Conservation (phyloP, 1,139 yeast genomes). For the Meyerozyma carpophila region DNA sequence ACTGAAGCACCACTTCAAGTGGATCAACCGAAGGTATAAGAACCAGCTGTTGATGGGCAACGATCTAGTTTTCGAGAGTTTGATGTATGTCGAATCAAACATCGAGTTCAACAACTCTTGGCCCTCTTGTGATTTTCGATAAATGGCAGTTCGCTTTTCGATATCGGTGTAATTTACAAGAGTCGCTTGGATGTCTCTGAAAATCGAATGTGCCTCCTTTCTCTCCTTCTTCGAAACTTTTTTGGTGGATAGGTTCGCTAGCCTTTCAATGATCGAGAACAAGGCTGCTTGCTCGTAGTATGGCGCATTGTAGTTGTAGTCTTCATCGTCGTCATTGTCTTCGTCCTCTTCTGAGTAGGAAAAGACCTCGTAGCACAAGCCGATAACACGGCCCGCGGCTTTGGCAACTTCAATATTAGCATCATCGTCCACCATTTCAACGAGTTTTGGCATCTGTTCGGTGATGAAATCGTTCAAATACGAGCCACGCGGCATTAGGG, state of each 20-base stretch:
- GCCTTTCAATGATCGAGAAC: constrained; percentile 35
- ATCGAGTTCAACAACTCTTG: constrained; percentile 32
- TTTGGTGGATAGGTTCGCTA: constrained; percentile 50
- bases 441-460: constrained; percentile 31
- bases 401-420: constrained; percentile 34
- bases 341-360: constrained; percentile 36
- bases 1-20: constrained; percentile 68
- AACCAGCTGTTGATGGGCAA: constrained; percentile 65
- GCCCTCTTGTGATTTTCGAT: constrained; percentile 34
- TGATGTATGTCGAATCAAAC: constrained; percentile 44
- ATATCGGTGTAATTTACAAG: constrained; percentile 38
- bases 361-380: constrained; percentile 56
- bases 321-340: constrained; percentile 29
- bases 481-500: constrained; percentile 35
- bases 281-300: constrained; percentile 55
- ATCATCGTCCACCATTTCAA: constrained; percentile 41
- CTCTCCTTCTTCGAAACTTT: constrained; percentile 59
- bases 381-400: constrained; percentile 59
- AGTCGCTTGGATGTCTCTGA: constrained; percentile 55
- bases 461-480: constrained; percentile 39
- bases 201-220: constrained; percentile 54
- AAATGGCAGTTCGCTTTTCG: constrained; percentile 30
- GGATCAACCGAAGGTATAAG: constrained; percentile 54
- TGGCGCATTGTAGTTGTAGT: constrained; percentile 46
- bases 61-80: constrained; percentile 49